Percentiles rank a stretch among this genome's conserved stretches.
Conservation (phyloP, 2,329 filamentous ascomycete genomes). For the Didymella arachidicola region DNA sequence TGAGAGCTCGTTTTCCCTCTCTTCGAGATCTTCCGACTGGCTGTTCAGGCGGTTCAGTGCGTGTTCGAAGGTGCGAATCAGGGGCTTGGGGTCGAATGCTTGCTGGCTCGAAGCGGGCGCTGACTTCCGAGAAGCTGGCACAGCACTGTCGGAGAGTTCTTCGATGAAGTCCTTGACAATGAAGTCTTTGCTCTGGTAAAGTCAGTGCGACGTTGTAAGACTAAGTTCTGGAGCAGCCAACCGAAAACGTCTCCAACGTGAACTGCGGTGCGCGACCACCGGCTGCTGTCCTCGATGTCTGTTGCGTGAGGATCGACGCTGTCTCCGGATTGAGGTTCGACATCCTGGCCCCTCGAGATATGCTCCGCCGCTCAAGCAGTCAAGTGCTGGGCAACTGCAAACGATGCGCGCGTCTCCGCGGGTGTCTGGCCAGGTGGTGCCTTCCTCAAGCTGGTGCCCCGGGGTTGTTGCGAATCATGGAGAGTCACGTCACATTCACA, state of each 20-base stretch:
- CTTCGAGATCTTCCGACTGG: conserved; percentile 83
- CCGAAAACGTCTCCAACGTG: conserved; percentile 76
- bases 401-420: conserved; percentile 19
- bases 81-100: conserved; percentile 90
- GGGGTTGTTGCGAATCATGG: conserved; percentile 25
- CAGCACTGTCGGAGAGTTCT: conserved; percentile 82
- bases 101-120: conserved; percentile 57
- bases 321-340: conserved; percentile 50
- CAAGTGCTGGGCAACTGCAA: conserved; percentile 11
- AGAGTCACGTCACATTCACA: conserved; percentile 4
- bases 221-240: conserved; percentile 21
- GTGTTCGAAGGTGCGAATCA: conserved; percentile 92
- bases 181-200: conserved; percentile 70
- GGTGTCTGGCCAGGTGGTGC: conserved; percentile 26
- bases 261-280: conserved; percentile 76
- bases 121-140: conserved; percentile 81
- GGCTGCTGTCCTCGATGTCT: conserved; percentile 50
- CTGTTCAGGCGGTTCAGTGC: conserved; percentile 72
- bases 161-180: conserved; percentile 99
- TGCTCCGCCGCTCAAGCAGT: neutral
- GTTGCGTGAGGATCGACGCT: conserved; percentile 52
- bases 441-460: conserved; percentile 25
- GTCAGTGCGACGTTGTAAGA: conserved; percentile 20
- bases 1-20: conserved; percentile 87
- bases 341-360: conserved; percentile 25